A percentile compares a stretch with the other conserved stretches of the same genome.
Conservation (phyloP, 768 basidiomycete genomes). For the Amanita rubescens region DNA sequence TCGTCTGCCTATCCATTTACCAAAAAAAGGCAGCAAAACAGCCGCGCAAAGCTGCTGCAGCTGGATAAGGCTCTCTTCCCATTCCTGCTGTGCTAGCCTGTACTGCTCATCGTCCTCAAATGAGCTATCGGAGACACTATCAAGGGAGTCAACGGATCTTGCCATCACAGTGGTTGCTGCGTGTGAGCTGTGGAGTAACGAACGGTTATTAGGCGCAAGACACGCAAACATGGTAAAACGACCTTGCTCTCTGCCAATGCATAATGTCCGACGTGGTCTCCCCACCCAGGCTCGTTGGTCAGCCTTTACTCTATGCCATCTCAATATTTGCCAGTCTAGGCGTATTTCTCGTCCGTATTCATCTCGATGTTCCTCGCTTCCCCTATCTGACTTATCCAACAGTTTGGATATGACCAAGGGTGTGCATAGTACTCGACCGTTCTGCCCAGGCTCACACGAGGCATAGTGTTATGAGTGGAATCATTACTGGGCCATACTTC, state of each 20-base stretch:
- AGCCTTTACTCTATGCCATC: conserved; percentile 70
- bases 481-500: conserved; percentile 85
- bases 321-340: conserved; percentile 79
- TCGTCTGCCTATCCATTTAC: conserved; percentile 81
- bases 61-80: conserved; percentile 87
- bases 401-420: conserved; percentile 91
- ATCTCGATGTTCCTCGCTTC: background rate
- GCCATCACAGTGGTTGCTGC: conserved; percentile 43
- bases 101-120: conserved; percentile 68
- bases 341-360: conserved; percentile 66
- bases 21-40: conserved; percentile 78
- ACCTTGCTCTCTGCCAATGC: conserved; percentile 28
- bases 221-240: conserved; percentile 4
- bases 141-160: conserved; percentile 45
- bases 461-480: conserved; percentile 78
- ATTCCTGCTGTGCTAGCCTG: conserved; percentile 77
- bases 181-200: conserved; percentile 5
- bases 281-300: conserved; percentile 60
- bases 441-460: conserved; percentile 9
- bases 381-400: conserved; percentile 3
- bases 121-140: conserved; percentile 43
- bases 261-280: conserved; percentile 40
- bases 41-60: conserved; percentile 74
- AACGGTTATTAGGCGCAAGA: background rate
- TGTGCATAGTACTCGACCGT: conserved; percentile 16